Conservation (phyloP, 192 early-diverging fungal species). For the Linnemannia zychae region DNA sequence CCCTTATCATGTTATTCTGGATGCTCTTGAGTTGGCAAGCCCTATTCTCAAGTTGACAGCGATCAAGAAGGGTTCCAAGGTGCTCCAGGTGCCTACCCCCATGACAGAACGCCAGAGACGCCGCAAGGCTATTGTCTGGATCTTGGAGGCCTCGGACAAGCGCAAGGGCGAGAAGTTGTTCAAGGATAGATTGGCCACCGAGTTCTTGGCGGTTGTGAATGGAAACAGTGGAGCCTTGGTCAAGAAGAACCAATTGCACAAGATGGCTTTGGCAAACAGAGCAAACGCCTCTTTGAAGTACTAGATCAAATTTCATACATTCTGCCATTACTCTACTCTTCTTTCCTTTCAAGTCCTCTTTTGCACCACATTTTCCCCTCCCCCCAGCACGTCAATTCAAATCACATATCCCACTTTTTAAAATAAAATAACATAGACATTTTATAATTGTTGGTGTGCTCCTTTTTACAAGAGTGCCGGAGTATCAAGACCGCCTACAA, state of each 20-base stretch:
- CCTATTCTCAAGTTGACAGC: slow-evolving; percentile 84
- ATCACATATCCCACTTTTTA: background rate
- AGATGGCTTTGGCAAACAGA: slow-evolving; percentile 85
- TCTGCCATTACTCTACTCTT: too few relatives aligned
- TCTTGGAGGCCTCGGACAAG: slow-evolving; percentile 78
- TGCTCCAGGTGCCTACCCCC: slow-evolving; percentile 82
- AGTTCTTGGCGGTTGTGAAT: slow-evolving; percentile 86
- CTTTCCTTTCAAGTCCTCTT: too few relatives aligned
- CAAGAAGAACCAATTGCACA: slow-evolving; percentile 85
- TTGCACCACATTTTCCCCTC: too few relatives aligned
- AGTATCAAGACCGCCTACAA: slow-evolving; percentile 44
- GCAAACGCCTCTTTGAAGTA: slow-evolving; percentile 73
- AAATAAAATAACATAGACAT: background rate
- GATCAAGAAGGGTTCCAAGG: slow-evolving; percentile 85
- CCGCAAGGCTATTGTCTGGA: slow-evolving; percentile 88
- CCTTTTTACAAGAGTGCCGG: slow-evolving; percentile 13
- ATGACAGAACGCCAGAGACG: slow-evolving; percentile 83
- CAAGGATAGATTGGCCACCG: slow-evolving; percentile 79
- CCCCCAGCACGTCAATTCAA: background rate
- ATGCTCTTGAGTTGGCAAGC: slow-evolving; percentile 79
- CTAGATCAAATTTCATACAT: background rate
- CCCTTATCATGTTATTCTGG: slow-evolving; percentile 74
- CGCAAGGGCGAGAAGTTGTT: slow-evolving; percentile 72
- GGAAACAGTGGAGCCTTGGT: slow-evolving; percentile 76
- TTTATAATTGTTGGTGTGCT: background rate